phyloP scores from a whole-genome alignment of 148 eudicot genomes.

The Camellia lanceoleosa region DNA sequence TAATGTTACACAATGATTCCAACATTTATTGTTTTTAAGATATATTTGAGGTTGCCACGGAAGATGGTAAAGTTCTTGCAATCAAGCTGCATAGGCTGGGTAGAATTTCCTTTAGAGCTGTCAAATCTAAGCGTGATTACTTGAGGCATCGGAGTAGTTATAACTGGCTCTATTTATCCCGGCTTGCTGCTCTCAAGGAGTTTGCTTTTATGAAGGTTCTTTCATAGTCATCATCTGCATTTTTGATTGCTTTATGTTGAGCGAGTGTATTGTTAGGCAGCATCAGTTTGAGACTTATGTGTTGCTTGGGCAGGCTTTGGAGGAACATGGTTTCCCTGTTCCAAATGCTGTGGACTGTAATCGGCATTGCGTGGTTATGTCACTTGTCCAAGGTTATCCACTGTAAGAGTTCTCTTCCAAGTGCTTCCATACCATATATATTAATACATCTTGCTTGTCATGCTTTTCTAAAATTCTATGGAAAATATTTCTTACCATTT shows the following conservation, averaged over 20 bases:
- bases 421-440: not conserved
- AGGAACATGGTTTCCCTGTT: constrained; percentile 86
- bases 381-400: constrained; percentile 90
- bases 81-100: constrained; percentile 97
- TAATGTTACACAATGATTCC: not conserved
- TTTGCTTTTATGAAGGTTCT: constrained; percentile 95
- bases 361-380: constrained; percentile 95
- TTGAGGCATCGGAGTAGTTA: constrained; percentile 80
- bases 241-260: constrained; percentile 17
- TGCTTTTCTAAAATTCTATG: not conserved
- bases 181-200: constrained; percentile 93
- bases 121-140: constrained; percentile 95
- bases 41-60: constrained; percentile 87
- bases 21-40: constrained; percentile 36
- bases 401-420: constrained; percentile 57
- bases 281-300: constrained; percentile 12
- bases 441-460: not conserved
- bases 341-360: constrained; percentile 96
- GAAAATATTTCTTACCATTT: not conserved
- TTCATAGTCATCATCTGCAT: not conserved
- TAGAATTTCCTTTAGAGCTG: constrained; percentile 92
- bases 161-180: constrained; percentile 88
- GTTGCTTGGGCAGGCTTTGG: constrained; percentile 57
- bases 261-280: not conserved
- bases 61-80: constrained; percentile 85